phyloP scores from a whole-genome alignment of 306 rosid genomes.

The Sophora flavescens region DNA sequence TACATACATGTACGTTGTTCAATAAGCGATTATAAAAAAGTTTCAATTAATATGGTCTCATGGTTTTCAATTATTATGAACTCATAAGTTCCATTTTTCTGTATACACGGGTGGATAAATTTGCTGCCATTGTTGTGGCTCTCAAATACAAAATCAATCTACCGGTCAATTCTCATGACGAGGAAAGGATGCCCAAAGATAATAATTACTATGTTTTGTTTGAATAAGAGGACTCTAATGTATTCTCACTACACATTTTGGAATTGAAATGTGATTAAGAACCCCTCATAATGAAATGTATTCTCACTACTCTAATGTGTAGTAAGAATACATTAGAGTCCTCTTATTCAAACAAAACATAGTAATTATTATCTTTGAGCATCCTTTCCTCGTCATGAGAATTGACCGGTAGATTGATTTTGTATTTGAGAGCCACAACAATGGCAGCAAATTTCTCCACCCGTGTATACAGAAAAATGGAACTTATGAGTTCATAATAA shows the following conservation, averaged over 20 bases:
- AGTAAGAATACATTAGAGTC: not conserved
- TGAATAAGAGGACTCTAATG: not conserved
- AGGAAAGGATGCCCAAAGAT: not conserved
- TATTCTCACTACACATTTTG: not conserved
- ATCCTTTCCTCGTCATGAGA: conserved; percentile 1
- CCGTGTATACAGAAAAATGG: not conserved
- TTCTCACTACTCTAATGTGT: too few relatives aligned
- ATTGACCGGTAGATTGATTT: conserved; percentile 30
- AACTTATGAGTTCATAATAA: not conserved
- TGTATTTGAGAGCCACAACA: conserved; percentile 57
- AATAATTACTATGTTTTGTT: not conserved
- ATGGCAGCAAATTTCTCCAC: conserved; percentile 40
- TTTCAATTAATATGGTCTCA: too few relatives aligned
- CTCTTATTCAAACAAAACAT: not conserved
- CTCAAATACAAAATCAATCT: conserved; percentile 43
- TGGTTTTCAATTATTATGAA: not conserved
- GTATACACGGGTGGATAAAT: not conserved
- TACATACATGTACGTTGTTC: too few relatives aligned
- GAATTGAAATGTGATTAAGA: not conserved
- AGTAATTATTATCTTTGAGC: not conserved
- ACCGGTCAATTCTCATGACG: conserved; percentile 15
- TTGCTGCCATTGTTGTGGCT: conserved; percentile 61
- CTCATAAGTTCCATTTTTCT: not conserved
- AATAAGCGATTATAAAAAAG: too few relatives aligned
- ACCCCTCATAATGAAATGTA: not conserved